Conservation (phyloP, 768 basidiomycete genomes). For the Rhodotorula graminis region DNA sequence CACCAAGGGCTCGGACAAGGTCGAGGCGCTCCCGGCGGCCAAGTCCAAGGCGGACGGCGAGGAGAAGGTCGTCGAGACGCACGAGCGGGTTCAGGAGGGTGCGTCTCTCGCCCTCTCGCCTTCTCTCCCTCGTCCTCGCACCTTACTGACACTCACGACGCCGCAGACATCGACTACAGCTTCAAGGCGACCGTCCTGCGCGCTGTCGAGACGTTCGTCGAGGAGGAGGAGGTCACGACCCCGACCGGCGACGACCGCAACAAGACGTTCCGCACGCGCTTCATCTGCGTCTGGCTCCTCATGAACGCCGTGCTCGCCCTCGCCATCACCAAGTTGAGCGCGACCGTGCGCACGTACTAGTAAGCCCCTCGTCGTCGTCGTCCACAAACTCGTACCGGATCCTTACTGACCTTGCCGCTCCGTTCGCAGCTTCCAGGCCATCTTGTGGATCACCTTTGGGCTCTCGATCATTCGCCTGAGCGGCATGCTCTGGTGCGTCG, state of each 20-base stretch:
- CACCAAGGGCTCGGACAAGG: slow-evolving; percentile 92
- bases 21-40: slow-evolving; percentile 80
- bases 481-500: slow-evolving; percentile 14
- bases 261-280: slow-evolving; percentile 84
- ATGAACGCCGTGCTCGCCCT: slow-evolving; percentile 54
- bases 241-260: slow-evolving; percentile 84
- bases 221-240: slow-evolving; percentile 65
- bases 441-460: slow-evolving; percentile 37
- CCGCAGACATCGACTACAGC: slow-evolving; percentile 73
- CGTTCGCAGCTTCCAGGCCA: slow-evolving; percentile 18
- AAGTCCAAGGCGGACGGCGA: slow-evolving; percentile 72
- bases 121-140: neutral
- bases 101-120: neutral
- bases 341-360: slow-evolving; percentile 16
- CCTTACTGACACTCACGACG: neutral
- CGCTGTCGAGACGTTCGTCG: slow-evolving; percentile 68
- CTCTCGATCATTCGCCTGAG: neutral
- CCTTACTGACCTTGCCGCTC: no score
- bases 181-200: slow-evolving; percentile 86
- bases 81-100: slow-evolving; percentile 63
- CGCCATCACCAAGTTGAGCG: slow-evolving; percentile 23
- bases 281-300: slow-evolving; percentile 78
- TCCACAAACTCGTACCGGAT: neutral
- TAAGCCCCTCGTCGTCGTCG: neutral
- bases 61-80: slow-evolving; percentile 76